phyloP scores from a whole-genome alignment of 495 filamentous ascomycete genomes.

The Aeminium ludgeri region DNA sequence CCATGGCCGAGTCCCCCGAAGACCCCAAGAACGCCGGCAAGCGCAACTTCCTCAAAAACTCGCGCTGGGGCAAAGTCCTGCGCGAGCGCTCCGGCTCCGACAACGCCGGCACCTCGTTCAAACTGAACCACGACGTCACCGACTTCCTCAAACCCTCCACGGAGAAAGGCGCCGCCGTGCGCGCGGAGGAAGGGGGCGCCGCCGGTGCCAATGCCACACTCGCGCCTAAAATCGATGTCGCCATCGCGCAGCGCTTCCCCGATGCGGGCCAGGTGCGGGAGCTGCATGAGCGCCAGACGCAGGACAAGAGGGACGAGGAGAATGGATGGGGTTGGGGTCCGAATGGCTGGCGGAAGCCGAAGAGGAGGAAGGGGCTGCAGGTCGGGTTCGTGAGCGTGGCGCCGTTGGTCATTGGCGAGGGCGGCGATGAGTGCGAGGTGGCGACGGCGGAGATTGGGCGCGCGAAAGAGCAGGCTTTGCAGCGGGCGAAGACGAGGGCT shows the following conservation, averaged over 20 bases:
- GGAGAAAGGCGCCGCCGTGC: too few species aligned
- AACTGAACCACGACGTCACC: conserved; percentile 23
- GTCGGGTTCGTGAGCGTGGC: conserved; percentile 52
- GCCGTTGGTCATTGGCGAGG: conserved; percentile 70
- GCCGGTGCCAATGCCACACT: too few species aligned
- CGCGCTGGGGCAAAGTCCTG: conserved; percentile 11
- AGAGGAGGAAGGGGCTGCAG: conserved; percentile 41
- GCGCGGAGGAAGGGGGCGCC: too few species aligned
- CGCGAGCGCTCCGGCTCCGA: neutral
- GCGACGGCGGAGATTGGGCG: conserved; percentile 51
- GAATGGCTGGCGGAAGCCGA: conserved; percentile 12
- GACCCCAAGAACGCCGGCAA: too few species aligned
- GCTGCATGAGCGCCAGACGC: neutral
- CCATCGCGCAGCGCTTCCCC: conserved; percentile 25
- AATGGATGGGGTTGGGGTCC: too few species aligned
- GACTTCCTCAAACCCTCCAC: conserved; percentile 29
- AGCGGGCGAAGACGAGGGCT: too few species aligned
- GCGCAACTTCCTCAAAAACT: conserved; percentile 10
- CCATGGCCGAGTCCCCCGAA: too few species aligned
- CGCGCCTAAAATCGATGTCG: conserved; percentile 24
- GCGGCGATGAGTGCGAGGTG: conserved; percentile 63
- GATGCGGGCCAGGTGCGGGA: conserved; percentile 17
- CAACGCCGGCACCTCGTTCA: conserved; percentile 14
- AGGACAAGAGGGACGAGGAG: too few species aligned
- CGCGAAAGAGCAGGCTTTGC: too few species aligned